Evolutionary conservation across 2,329 filamentous ascomycete genomes (phyloP), one percentile per base, ranked within the genome.

Genomic region (Phaeomoniella chlamydospora): DNA sequence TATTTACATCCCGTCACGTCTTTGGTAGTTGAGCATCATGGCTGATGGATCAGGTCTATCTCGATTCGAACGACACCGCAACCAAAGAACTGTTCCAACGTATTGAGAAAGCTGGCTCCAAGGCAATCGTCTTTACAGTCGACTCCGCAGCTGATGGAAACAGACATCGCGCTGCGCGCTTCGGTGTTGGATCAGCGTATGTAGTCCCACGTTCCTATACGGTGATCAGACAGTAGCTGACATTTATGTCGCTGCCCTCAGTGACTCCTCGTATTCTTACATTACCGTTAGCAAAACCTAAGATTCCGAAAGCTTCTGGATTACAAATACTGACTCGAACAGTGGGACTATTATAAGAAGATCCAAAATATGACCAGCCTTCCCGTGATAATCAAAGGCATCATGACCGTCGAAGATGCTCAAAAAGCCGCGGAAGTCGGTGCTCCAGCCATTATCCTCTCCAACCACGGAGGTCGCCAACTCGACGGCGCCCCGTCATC

Each of bases 321-420:
- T 5, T n/a, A n/a, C n/a, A n/a, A n/a, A n/a, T n/a, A n/a, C 30
- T 32, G 13, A 32, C 5, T 32, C 50, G 18, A 47, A 47, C 40
- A 44, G 39, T 55, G 56, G 49, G 50, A 53, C 11, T 36, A 49
- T n/a, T 54, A 52, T 46, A 47, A 53, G 15, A 40, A 52, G 42
- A 46, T 60, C 29, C 44, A 44, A 30, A 55, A 54, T 41, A 52
- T 57, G 44, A 61, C 57, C 0, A 43, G 42, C 2, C 47, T 59
- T 1, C 70, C 74, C 0, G 70, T 82, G 33, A 64, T 71, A 40
- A 57, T 72, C 17, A 77, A 77, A 49, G 73, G 72, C 0, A 67
- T 65, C 16, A 62, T 66, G 39, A 58, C 51, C 2, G 55, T 62
- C 0, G 56, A 49, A 2, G 66, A 70, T 44, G 65, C 64, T 4